These are phyloP conservation scores for Kappamyces sp. DNA, from an alignment of 192 early-diverging fungal species.

Conservation along the genomic window DNA sequence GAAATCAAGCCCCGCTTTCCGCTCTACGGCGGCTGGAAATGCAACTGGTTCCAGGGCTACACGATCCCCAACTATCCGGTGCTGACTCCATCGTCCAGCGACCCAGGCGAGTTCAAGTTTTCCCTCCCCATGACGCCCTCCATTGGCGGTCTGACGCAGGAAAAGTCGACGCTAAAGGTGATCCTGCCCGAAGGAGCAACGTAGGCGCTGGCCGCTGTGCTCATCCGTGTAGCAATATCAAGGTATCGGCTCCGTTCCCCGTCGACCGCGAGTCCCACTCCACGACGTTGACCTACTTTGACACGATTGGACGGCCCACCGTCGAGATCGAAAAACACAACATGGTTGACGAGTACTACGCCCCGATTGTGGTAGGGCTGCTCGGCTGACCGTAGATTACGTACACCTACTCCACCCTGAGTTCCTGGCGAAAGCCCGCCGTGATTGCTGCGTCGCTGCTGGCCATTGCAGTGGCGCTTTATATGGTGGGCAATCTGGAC, in stretches of 20 bases:
- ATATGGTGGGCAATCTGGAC: slow-evolving; percentile 38
- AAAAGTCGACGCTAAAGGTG: slow-evolving; percentile 61
- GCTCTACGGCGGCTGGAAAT: slow-evolving; percentile 94
- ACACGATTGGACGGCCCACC: slow-evolving; percentile 83
- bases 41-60: slow-evolving; percentile 93
- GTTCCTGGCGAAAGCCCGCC: slow-evolving; percentile 39
- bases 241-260: slow-evolving; percentile 57
- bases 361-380: slow-evolving; percentile 20
- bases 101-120: slow-evolving; percentile 37
- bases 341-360: slow-evolving; percentile 64
- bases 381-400: slow-evolving; percentile 30
- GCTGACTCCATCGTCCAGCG: slow-evolving; percentile 59
- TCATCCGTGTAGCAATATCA: slow-evolving; percentile 48
- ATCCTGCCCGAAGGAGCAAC: slow-evolving; percentile 88
- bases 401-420: slow-evolving; percentile 29
- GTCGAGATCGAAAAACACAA: slow-evolving; percentile 64
- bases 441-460: slow-evolving; percentile 33
- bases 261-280: slow-evolving; percentile 47
- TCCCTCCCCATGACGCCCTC: slow-evolving; percentile 69
- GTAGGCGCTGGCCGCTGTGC: slow-evolving; percentile 36
- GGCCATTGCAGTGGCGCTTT: slow-evolving; percentile 30
- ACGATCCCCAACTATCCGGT: slow-evolving; percentile 64
- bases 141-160: slow-evolving; percentile 58
- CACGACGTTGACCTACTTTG: slow-evolving; percentile 75
- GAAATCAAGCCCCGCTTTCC: slow-evolving; percentile 88